phyloP scores from a whole-genome alignment of 768 basidiomycete species.

The Amanita subjunquillea region DNA sequence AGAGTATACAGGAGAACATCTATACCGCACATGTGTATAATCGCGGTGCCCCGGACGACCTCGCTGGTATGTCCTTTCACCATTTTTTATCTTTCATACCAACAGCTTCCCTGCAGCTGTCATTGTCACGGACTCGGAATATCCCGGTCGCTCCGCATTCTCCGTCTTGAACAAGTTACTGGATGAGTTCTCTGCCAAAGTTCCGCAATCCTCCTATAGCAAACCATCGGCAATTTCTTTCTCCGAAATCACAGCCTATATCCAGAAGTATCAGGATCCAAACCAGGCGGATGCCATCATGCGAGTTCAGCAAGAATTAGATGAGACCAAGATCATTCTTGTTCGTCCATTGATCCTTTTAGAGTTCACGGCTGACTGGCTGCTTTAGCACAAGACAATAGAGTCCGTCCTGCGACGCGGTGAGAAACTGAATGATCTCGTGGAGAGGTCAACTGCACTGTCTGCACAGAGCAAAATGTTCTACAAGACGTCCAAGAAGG shows the following conservation, averaged over 20 bases:
- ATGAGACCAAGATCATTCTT: constrained; percentile 98
- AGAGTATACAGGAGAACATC: constrained; percentile 89
- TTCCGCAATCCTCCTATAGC: constrained; percentile 60
- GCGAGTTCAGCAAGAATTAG: constrained; percentile 95
- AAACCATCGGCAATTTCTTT: constrained; percentile 65
- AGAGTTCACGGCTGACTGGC: neutral
- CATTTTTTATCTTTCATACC: neutral
- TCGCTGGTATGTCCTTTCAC: constrained; percentile 52
- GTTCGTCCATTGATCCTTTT: constrained; percentile 25
- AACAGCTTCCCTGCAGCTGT: constrained; percentile 45
- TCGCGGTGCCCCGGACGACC: constrained; percentile 73
- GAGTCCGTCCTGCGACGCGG: constrained; percentile 94
- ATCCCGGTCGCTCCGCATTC: constrained; percentile 94
- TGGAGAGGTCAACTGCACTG: constrained; percentile 84
- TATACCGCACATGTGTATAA: constrained; percentile 94
- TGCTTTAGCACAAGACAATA: constrained; percentile 90
- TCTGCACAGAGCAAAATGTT: constrained; percentile 95
- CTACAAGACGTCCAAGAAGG: constrained; percentile 99
- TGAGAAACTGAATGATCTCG: constrained; percentile 92
- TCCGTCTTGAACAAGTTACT: constrained; percentile 87
- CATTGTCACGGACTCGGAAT: constrained; percentile 91
- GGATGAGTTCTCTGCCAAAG: constrained; percentile 81
- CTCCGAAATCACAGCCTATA: constrained; percentile 64
- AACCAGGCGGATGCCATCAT: constrained; percentile 96
- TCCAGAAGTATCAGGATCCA: constrained; percentile 94